phyloP scores from a whole-genome alignment of 116 monocot genomes.

The Zostera marina region DNA sequence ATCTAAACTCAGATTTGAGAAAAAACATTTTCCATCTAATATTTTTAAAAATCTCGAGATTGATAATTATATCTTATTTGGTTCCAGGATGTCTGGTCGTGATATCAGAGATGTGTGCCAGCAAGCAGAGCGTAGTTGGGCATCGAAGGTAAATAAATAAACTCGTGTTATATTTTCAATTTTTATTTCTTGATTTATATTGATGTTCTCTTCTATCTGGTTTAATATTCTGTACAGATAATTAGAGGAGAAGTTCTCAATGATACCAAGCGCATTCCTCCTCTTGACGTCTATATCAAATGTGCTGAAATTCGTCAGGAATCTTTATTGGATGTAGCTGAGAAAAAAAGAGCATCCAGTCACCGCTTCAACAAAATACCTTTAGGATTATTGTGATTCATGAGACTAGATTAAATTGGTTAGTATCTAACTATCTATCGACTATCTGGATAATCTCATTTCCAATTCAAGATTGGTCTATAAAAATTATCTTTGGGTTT shows the following conservation, averaged over 20 bases:
- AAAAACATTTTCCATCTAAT: too few species aligned
- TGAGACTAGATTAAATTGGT: background rate
- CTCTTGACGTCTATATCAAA: slow-evolving; percentile 62
- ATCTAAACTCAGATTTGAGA: too few species aligned
- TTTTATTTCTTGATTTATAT: background rate
- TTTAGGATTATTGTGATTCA: slow-evolving; percentile 3
- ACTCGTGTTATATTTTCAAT: background rate
- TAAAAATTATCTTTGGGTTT: too few species aligned
- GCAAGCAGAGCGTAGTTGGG: slow-evolving; percentile 95
- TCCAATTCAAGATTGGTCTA: too few species aligned
- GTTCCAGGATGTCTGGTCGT: slow-evolving; percentile 77
- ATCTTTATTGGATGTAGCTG: slow-evolving; percentile 16
- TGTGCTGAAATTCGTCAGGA: slow-evolving; percentile 49
- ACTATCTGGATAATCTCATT: too few species aligned
- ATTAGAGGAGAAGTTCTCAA: slow-evolving; percentile 57
- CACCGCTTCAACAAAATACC: slow-evolving; percentile 6
- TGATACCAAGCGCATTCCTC: slow-evolving; percentile 30
- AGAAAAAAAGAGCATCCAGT: slow-evolving; percentile 6
- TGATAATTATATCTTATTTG: background rate
- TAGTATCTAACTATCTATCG: too few species aligned
- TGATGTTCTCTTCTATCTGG: background rate
- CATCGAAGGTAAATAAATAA: slow-evolving; percentile 47
- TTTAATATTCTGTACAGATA: slow-evolving; percentile 15
- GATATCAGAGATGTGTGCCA: slow-evolving; percentile 90
- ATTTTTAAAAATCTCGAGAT: too few species aligned